phyloP scores from a whole-genome alignment of 495 filamentous ascomycete species.

The Bacidia rubella region DNA sequence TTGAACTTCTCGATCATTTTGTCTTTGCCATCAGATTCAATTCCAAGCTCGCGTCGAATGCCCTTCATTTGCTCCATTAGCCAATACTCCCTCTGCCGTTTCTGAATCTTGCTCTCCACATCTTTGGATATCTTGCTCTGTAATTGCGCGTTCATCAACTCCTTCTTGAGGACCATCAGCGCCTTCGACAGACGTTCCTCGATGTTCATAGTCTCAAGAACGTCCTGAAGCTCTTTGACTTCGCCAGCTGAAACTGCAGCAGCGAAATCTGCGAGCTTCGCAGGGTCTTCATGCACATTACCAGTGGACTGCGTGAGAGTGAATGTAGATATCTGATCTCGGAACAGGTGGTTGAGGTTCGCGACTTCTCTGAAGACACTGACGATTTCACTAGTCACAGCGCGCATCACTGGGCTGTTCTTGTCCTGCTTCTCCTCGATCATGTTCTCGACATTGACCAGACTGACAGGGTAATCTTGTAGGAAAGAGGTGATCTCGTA shows the following conservation, averaged over 20 bases:
- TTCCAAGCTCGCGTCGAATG: constrained; percentile 88
- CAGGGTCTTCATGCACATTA: constrained; percentile 88
- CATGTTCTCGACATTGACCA: constrained; percentile 91
- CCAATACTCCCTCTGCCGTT: constrained; percentile 97
- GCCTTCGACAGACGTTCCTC: constrained; percentile 84
- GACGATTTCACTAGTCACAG: constrained; percentile 91
- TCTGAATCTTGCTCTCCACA: constrained; percentile 94
- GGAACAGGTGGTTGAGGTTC: constrained; percentile 82
- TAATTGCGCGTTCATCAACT: constrained; percentile 93
- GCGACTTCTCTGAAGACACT: constrained; percentile 98
- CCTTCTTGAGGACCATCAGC: constrained; percentile 85
- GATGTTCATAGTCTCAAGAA: constrained; percentile 76
- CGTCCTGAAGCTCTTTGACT: constrained; percentile 80
- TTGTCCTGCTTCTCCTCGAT: constrained; percentile 77
- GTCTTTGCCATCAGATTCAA: constrained; percentile 95
- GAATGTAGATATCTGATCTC: constrained; percentile 94
- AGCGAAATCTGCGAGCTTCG: constrained; percentile 91
- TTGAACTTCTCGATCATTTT: constrained; percentile 95
- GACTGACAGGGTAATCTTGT: constrained; percentile 73
- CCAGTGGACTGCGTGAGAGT: constrained; percentile 88
- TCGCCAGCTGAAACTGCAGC: constrained; percentile 89
- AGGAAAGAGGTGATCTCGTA: constrained; percentile 90
- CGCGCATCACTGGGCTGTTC: constrained; percentile 72
- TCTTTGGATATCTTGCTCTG: constrained; percentile 97
- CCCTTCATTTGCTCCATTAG: constrained; percentile 99